phyloP scores from a whole-genome alignment of 805 yeast genomes.

The Brettanomyces anomalus region DNA sequence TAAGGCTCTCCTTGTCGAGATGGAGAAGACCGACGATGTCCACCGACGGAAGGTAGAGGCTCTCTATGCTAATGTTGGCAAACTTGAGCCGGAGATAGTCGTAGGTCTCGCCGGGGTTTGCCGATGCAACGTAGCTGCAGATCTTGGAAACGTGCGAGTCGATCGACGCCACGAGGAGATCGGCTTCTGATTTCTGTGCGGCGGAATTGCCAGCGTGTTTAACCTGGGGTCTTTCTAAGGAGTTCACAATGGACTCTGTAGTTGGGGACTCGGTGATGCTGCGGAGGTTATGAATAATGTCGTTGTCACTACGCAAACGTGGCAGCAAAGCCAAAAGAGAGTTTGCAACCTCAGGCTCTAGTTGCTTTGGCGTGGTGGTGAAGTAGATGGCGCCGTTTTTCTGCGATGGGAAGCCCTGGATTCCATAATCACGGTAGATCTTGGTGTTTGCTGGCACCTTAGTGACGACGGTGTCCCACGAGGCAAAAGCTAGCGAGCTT shows the following conservation, averaged over 20 bases:
- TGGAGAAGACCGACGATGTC: conserved; percentile 38
- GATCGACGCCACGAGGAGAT: conserved; percentile 21
- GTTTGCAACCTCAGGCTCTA: not conserved
- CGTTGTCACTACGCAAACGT: not conserved
- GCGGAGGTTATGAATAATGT: not conserved
- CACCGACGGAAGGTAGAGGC: conserved; percentile 31
- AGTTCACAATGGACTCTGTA: not conserved
- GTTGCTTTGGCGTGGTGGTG: not conserved
- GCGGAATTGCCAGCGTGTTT: too few relatives aligned
- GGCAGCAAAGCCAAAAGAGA: not conserved
- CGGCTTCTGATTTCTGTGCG: not conserved
- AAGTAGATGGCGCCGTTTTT: conserved; percentile 2
- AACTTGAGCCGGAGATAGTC: conserved; percentile 25
- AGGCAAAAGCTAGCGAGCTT: conserved; percentile 23
- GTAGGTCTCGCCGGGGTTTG: conserved; percentile 37
- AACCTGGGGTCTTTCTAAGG: not conserved
- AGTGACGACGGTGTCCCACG: conserved; percentile 10
- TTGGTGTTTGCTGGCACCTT: not conserved
- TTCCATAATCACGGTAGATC: conserved; percentile 6
- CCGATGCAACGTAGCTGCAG: conserved; percentile 38
- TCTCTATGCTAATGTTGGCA: conserved; percentile 23
- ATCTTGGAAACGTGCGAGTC: conserved; percentile 33
- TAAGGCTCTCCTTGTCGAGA: conserved; percentile 29
- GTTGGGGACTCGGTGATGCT: conserved; percentile 1
- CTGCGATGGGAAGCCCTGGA: conserved; percentile 6